Base-by-base conservation (phyloP, 371 early-diverging fungal species). In the Mortierella sp. region DNA sequence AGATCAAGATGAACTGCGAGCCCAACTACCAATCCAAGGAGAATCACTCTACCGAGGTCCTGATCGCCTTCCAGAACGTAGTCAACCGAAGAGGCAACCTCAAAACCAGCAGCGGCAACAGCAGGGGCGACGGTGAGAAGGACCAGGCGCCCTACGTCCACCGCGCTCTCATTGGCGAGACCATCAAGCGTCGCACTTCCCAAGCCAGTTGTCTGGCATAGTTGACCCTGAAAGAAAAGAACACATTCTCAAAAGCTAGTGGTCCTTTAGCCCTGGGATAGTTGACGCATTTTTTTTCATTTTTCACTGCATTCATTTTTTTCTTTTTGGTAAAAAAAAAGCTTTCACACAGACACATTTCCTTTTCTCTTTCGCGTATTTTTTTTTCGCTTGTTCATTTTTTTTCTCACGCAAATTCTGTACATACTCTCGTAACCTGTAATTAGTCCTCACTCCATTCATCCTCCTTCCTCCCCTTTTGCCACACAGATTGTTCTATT, bases 1-100 rank as follows among this genome's bases (percentile, higher is more conserved):
- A 79, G 47, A 79, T 79, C 74, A 79, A 79, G 74, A 79, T 79
- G 79, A 65, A 79, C 55, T 79, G 79, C n/a, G 79, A 79, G 57
- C 44, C 65, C 54, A 74, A 45, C 70, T 65, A 79, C 21, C 54
- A 44, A n/a, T 57, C n/a, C 45, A 73, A 70, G 57, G 57, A 55
- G 38, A 68, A 42, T 10, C 74, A 65, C 9, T 57, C 70, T n/a
- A 72, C 74, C 34, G 79, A 79, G 50, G 45, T 79, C 21, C 34
- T 79, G 38, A 79, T 79, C 58, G 79, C 78, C 10, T 78, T 75
- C 75, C 72, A 82, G 72, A 77, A 81, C 21, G 74, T 81, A 1
- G 74, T 77, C 38, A 76, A 74, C n/a, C 47, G 71, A 14, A 38
- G 42, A 3, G 73, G 24, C 76, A 70, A 74, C 54, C 44, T 3